Percentiles rank a stretch among this genome's conserved stretches.
Evolutionary conservation across 148 eudicot genomes (phyloP).

Genomic region (Salicornia ramosissima): DNA sequence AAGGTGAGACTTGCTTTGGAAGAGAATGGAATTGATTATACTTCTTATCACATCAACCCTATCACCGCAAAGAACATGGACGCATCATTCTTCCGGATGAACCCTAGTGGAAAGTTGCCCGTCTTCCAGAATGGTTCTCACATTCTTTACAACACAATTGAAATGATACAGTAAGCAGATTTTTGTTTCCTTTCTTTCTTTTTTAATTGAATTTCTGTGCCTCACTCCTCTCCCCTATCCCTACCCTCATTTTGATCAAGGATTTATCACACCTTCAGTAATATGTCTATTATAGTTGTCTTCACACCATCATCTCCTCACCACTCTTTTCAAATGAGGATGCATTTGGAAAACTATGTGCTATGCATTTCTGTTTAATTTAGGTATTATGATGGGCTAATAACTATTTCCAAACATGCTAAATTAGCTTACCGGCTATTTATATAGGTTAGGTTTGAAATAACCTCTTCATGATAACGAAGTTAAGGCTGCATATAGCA

Average conservation of each 20-base stretch:
- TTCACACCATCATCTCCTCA: background rate
- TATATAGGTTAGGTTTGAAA: too few species aligned
- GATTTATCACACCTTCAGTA: background rate
- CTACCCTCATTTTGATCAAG: background rate
- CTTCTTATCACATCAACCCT: constrained; percentile 82
- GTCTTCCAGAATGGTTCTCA: constrained; percentile 91
- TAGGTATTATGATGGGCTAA: background rate
- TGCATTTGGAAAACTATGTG: too few species aligned
- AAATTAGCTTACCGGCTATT: background rate
- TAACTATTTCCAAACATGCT: background rate
- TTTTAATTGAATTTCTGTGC: background rate
- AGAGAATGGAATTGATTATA: constrained; percentile 80
- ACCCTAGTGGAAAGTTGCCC: constrained; percentile 75
- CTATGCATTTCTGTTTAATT: background rate
- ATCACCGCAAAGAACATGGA: constrained; percentile 91
- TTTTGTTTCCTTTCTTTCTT: constrained; percentile 10
- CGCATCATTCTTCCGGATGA: constrained; percentile 69
- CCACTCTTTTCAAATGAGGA: background rate
- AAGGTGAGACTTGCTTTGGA: constrained; percentile 91
- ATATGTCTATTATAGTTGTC: background rate
- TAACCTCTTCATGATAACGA: too few species aligned
- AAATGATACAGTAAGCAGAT: constrained; percentile 67
- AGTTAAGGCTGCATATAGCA: too few species aligned
- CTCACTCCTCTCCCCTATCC: background rate
- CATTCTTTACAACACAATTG: constrained; percentile 58